These are phyloP conservation scores for Limonium bicolor DNA, from an alignment of 148 eudicot genomes.

Conservation along the genomic window DNA sequence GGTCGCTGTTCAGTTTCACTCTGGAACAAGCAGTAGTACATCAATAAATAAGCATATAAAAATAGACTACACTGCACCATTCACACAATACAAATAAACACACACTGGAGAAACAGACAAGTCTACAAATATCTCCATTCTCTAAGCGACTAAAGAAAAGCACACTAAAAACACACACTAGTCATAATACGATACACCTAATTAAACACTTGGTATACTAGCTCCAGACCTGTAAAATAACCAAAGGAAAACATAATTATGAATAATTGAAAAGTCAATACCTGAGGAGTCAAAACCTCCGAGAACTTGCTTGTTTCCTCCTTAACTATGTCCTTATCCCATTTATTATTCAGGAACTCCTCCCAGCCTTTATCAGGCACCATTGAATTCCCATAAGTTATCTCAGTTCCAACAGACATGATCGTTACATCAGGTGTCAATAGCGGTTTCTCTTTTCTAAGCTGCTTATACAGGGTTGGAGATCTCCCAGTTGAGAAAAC, in stretches of 20 bases:
- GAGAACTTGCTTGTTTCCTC: constrained; percentile 42
- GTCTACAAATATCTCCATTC: too few species aligned
- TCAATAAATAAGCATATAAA: not conserved
- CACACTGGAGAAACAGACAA: too few species aligned
- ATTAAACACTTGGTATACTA: too few species aligned
- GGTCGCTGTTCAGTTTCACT: constrained; percentile 51
- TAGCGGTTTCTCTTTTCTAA: constrained; percentile 64
- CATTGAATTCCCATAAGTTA: constrained; percentile 55
- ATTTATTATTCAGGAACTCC: constrained; percentile 33
- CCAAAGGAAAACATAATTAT: too few species aligned
- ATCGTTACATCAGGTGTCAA: constrained; percentile 63
- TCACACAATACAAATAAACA: not conserved
- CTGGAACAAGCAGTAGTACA: constrained; percentile 30
- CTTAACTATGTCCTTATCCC: constrained; percentile 41
- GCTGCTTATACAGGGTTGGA: constrained; percentile 42
- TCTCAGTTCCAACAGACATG: constrained; percentile 72
- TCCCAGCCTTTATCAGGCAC: constrained; percentile 64
- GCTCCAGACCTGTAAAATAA: too few species aligned
- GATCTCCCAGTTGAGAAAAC: constrained; percentile 70
- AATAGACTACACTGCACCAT: not conserved
- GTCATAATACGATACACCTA: too few species aligned
- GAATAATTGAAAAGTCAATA: constrained; percentile 4
- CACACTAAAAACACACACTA: not conserved
- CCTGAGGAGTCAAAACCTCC: constrained; percentile 62
- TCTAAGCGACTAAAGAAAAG: not conserved